Percentiles rank a stretch among this genome's conserved stretches.
Conservation (phyloP, 495 filamentous ascomycete species). For the Penicillium salamii region DNA sequence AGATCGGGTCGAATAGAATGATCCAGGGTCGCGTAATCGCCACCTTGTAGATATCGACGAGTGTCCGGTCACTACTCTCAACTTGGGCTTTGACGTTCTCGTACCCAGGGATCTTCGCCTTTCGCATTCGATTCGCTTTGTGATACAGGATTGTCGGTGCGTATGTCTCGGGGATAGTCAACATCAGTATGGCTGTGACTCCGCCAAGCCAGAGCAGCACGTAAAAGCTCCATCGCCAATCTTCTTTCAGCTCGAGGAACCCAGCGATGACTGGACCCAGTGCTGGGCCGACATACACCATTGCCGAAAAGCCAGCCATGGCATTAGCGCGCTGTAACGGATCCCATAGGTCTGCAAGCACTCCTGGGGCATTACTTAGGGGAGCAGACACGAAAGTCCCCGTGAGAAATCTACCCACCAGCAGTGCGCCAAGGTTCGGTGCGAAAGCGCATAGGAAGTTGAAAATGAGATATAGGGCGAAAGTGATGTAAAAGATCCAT, state of each 20-base stretch:
- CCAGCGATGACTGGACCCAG: constrained; percentile 39
- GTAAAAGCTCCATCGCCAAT: constrained; percentile 50
- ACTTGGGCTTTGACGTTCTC: constrained; percentile 45
- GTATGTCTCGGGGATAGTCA: constrained; percentile 43
- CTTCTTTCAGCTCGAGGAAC: constrained; percentile 42
- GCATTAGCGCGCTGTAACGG: constrained; percentile 49
- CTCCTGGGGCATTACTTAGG: constrained; percentile 46
- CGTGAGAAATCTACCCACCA: constrained; percentile 50
- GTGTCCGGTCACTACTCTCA: constrained; percentile 36
- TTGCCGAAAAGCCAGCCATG: constrained; percentile 47
- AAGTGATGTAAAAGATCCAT: constrained; percentile 45
- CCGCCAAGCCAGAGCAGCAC: constrained; percentile 45
- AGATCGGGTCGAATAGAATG: constrained; percentile 44
- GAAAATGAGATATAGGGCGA: constrained; percentile 44
- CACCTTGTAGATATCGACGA: constrained; percentile 47
- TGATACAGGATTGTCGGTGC: constrained; percentile 23
- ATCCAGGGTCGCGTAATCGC: constrained; percentile 48
- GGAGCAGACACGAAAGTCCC: constrained; percentile 52
- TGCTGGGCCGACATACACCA: constrained; percentile 34
- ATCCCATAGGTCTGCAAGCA: constrained; percentile 54
- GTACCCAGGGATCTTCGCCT: constrained; percentile 36
- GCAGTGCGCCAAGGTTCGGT: constrained; percentile 45
- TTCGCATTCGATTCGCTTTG: constrained; percentile 36
- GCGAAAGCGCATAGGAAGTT: constrained; percentile 53
- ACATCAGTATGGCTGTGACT: constrained; percentile 35